Evolutionary conservation across 345 rosid species (phyloP).

Genomic region (Pistacia atlantica): DNA sequence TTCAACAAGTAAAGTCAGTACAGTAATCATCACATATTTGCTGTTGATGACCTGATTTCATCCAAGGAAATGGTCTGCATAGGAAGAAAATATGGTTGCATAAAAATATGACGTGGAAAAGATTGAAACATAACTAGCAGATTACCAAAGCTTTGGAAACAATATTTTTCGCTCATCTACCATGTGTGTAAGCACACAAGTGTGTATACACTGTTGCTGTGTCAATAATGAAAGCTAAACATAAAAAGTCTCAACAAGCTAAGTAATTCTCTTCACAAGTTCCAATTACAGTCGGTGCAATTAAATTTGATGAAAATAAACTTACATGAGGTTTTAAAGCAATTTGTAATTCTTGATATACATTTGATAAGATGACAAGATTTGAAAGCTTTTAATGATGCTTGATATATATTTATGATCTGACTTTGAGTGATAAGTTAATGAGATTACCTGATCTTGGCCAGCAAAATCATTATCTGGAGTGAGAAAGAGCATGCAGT

Average conservation of each 20-base stretch:
- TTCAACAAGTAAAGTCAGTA: conserved; percentile 11
- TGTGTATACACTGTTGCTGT: too few relatives aligned
- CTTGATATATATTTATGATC: neutral
- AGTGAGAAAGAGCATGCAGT: conserved; percentile 98
- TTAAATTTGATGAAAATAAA: too few relatives aligned
- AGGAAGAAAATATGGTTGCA: conserved; percentile 8
- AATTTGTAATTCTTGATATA: neutral
- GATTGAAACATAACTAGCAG: too few relatives aligned
- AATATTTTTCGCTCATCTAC: too few relatives aligned
- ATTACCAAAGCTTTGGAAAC: too few relatives aligned
- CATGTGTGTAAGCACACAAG: too few relatives aligned
- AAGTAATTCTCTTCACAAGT: too few relatives aligned
- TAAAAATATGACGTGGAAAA: too few relatives aligned
- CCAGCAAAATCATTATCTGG: conserved; percentile 98
- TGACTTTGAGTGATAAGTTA: neutral
- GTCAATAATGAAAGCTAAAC: too few relatives aligned
- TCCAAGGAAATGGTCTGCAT: conserved; percentile 64
- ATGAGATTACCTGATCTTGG: conserved; percentile 68
- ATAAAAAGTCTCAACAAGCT: too few relatives aligned
- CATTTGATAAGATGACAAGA: neutral
- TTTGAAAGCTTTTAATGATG: neutral
- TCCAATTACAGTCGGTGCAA: too few relatives aligned
- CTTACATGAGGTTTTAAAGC: neutral
- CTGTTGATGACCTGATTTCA: conserved; percentile 74
- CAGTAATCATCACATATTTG: conserved; percentile 46